phyloP scores from a whole-genome alignment of 2,329 filamentous ascomycete species.

The Verticillium isaacii region DNA sequence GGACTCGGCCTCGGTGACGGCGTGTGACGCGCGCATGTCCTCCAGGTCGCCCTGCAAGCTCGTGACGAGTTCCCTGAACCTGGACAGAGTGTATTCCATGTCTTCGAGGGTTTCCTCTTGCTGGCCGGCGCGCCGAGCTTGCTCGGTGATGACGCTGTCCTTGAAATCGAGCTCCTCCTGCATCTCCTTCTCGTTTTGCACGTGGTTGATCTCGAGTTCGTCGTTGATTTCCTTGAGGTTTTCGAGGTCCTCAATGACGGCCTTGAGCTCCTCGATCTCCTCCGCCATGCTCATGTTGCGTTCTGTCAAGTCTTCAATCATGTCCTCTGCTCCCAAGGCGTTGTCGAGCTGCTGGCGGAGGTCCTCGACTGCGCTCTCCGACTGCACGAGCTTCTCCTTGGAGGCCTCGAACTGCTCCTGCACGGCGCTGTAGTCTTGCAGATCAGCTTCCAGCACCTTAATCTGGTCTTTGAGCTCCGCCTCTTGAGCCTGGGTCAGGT shows the following conservation, averaged over 20 bases:
- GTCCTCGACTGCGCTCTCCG: constrained; percentile 75
- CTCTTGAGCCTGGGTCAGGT: constrained; percentile 83
- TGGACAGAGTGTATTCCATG: constrained; percentile 81
- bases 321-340: constrained; percentile 81
- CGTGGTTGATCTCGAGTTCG: constrained; percentile 88
- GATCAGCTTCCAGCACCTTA: constrained; percentile 65
- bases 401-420: constrained; percentile 67
- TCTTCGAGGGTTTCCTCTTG: constrained; percentile 81
- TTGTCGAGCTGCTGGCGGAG: constrained; percentile 88
- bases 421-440: constrained; percentile 60
- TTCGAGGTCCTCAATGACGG: constrained; percentile 81
- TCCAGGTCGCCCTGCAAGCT: constrained; percentile 82
- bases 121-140: constrained; percentile 64
- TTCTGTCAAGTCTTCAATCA: constrained; percentile 88
- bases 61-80: constrained; percentile 85
- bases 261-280: constrained; percentile 76
- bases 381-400: constrained; percentile 67
- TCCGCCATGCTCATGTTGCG: constrained; percentile 81
- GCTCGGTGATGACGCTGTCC: constrained; percentile 79
- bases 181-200: constrained; percentile 89
- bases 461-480: constrained; percentile 72
- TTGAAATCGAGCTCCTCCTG: constrained; percentile 90
- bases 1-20: constrained; percentile 87
- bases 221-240: constrained; percentile 89
- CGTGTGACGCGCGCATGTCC: constrained; percentile 87